A percentile compares a stretch with the other conserved stretches of the same genome.
Conservation (phyloP, 2,329 filamentous ascomycete genomes). For the Colletotrichum kahawae region DNA sequence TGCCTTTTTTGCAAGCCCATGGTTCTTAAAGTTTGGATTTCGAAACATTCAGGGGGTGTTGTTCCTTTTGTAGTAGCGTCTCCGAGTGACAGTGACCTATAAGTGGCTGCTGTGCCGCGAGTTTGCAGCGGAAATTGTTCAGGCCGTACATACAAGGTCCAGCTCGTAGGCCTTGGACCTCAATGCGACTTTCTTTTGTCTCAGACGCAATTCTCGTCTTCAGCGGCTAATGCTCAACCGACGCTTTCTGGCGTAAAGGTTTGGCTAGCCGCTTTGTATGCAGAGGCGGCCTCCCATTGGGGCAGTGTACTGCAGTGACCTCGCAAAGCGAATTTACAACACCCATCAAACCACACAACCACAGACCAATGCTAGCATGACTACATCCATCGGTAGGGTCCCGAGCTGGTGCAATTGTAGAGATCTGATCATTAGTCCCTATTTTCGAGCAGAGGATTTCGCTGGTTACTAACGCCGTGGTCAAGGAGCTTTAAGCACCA, state of each 20-base stretch:
- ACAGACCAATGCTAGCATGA: too few relatives aligned
- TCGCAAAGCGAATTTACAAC: too few relatives aligned
- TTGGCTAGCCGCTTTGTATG: background rate
- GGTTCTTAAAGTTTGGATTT: background rate
- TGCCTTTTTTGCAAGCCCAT: background rate
- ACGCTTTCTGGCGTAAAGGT: fast-evolving
- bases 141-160: background rate
- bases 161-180: background rate
- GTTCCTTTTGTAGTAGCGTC: background rate
- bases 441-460: too few relatives aligned
- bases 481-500: too few relatives aligned
- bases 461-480: too few relatives aligned
- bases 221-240: background rate
- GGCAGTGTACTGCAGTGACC: background rate
- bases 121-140: background rate
- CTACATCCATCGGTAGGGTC: too few relatives aligned
- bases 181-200: background rate
- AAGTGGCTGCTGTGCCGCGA: background rate
- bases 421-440: too few relatives aligned
- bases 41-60: background rate
- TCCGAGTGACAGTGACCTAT: fast-evolving
- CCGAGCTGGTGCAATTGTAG: too few relatives aligned
- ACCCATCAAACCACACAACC: too few relatives aligned
- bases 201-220: background rate
- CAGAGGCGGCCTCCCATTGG: background rate